A percentile compares a stretch with the other conserved stretches of the same genome.
Evolutionary conservation across 768 basidiomycete genomes (phyloP).

Genomic region (Xerocomellus dryophilus): DNA sequence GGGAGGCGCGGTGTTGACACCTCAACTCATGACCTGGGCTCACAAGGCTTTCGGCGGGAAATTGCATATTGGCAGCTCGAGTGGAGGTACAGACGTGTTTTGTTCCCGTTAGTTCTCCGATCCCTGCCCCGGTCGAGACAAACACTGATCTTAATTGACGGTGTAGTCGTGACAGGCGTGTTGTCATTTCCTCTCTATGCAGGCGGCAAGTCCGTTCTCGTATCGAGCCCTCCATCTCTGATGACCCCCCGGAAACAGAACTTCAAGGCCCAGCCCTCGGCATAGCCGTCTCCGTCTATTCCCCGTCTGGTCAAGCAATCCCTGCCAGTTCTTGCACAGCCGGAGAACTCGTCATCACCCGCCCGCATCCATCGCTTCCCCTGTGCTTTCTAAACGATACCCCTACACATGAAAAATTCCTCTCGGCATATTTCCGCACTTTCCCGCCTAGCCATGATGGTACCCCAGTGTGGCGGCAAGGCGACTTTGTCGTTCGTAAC

Average conservation of each 20-base stretch:
- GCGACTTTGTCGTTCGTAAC: constrained; percentile 65
- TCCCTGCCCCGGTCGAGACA: background rate
- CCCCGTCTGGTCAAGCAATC: constrained; percentile 55
- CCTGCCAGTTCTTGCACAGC: constrained; percentile 52
- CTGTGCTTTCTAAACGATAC: constrained; percentile 65
- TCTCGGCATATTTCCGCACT: constrained; percentile 59
- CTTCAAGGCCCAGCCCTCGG: constrained; percentile 62
- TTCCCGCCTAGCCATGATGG: constrained; percentile 48
- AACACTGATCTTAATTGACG: background rate
- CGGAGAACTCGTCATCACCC: constrained; percentile 65
- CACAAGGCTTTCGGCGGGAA: constrained; percentile 53
- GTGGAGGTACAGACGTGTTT: constrained; percentile 74
- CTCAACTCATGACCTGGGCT: constrained; percentile 66
- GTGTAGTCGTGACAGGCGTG: constrained; percentile 51
- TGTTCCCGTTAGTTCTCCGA: constrained; percentile 47
- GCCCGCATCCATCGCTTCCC: constrained; percentile 69
- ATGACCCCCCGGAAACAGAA: constrained; percentile 38
- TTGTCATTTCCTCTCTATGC: constrained; percentile 53
- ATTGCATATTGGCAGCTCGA: constrained; percentile 50
- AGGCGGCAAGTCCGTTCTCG: constrained; percentile 46
- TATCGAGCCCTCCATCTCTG: background rate
- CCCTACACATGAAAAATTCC: constrained; percentile 48
- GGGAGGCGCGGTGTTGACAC: constrained; percentile 65
- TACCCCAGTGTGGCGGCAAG: constrained; percentile 63
- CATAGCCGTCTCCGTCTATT: constrained; percentile 63